Conservation (phyloP, 2,329 filamentous ascomycete species). For the Trichoderma gracile region DNA sequence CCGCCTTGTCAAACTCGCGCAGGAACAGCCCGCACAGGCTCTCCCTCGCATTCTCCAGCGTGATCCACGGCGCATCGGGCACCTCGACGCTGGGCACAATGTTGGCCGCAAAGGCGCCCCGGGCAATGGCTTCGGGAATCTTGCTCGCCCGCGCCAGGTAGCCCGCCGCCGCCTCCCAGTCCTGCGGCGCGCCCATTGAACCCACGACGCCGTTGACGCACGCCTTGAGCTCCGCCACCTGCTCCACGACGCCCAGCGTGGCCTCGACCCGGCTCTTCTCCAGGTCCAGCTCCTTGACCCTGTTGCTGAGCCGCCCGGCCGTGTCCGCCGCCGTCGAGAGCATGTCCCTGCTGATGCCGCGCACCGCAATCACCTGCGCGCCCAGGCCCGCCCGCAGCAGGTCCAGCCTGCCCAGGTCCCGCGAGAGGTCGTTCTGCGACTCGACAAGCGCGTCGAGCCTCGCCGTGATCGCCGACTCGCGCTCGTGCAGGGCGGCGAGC, state of each 20-base stretch:
- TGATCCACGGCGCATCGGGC: constrained; percentile 84
- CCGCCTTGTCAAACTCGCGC: constrained; percentile 91
- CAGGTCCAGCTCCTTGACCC: constrained; percentile 83
- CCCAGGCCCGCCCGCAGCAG: constrained; percentile 85
- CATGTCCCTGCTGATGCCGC: constrained; percentile 86
- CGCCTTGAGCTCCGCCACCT: constrained; percentile 94
- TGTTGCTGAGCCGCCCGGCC: constrained; percentile 79
- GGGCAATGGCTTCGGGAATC: constrained; percentile 76
- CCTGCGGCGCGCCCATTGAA: constrained; percentile 95
- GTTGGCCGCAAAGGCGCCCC: constrained; percentile 82
- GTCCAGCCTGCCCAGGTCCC: constrained; percentile 84
- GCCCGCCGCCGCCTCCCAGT: constrained; percentile 94
- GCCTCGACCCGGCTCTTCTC: constrained; percentile 91
- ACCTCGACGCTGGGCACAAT: constrained; percentile 96
- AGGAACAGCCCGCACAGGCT: constrained; percentile 88
- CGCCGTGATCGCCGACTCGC: constrained; percentile 72
- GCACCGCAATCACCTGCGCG: constrained; percentile 79
- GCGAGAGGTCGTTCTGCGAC: constrained; percentile 82
- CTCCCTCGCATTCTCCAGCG: constrained; percentile 82
- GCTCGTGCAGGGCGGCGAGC: constrained; percentile 71
- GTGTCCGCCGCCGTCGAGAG: constrained; percentile 83
- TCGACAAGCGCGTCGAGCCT: constrained; percentile 75
- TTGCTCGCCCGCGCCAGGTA: constrained; percentile 83
- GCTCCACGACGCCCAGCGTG: constrained; percentile 88
- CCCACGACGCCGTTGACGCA: constrained; percentile 93